Base-by-base conservation (phyloP, 352 stramenopile species). In the Pythium monospermum region DNA sequence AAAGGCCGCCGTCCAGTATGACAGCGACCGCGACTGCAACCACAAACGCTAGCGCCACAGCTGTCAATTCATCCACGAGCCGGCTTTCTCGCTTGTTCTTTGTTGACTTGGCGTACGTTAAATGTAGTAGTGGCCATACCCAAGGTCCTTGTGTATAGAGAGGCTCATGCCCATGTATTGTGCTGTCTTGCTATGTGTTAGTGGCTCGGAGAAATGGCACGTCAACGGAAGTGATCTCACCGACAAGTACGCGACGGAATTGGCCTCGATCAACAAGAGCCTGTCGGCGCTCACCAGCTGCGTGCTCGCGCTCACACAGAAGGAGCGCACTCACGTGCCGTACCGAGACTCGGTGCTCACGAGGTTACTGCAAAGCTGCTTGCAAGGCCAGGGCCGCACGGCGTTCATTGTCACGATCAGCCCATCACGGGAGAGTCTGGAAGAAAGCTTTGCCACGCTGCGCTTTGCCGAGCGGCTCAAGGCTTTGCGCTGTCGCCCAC, bases 211-310 rank as follows among this genome's bases (percentile, higher is more conserved):
- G 56, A 85, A 86, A 41, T 85, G 75, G 78, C 73, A 83, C 26
- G 59, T 79, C 13, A 66, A 67, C 18, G 76, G 73, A 4, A 79
- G 70, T 38, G 70, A 80, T 1, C 32, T 84, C 18, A 74, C 47
- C 16, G 71, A 84, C 48, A 85, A 76, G 59, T 85, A 87, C 49
- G 74, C 75, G 12, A 68, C 61, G 26, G 78, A 91, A 40, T 47
- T 84, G 16, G 56, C 72, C 6, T 76, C 76, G 10, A 85, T 85
- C 54, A 87, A 91, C 69, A 87, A 85, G 53, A 87, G 74, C 26
- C 64, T 91, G 13, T 85, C 79, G 6, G 72, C 76, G 4, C 48
- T 91, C 23, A 85, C 79, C n/a, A 83, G 84, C 52, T 91, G 79
- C 35, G 74, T 91, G n/a, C 40, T 85, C 25, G 73, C 76, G 26